Evolutionary conservation across 768 basidiomycete genomes (phyloP), one percentile per base, ranked within the genome.

Genomic region (Terana coerulea): DNA sequence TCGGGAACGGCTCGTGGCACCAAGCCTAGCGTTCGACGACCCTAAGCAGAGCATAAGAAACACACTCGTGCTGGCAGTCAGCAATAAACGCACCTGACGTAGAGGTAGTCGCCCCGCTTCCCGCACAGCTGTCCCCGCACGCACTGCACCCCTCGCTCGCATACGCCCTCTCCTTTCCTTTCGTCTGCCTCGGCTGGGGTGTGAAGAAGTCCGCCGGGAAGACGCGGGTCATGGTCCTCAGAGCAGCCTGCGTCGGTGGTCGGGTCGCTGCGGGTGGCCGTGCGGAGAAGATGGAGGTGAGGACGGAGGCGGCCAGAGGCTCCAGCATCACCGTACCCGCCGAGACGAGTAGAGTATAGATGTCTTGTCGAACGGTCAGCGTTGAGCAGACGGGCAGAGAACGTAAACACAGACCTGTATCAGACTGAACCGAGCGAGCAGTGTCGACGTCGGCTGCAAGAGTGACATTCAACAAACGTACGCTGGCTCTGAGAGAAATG

Each of bases 241-340:
- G 53, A 40, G 67, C 59, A 47, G 64, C 54, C 53, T 58, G 66
- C 36, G 66, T 60, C 47, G 65, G 42, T 54, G 62, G 56, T 47
- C 51, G 59, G 47, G 59, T 60, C 50, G 59, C 55, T 34, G 64
- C 55, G 42, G 59, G 54, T 33, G 61, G 59, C 40, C 63, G 61
- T 43, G 55, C 56, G 40, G 76, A 69, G 55, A 81, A 59, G 44
- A 71, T 46, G 58, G 76, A 69, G 66, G 72, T 74, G 67, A 78
- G 65, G 57, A 83, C 69, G 66, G 75, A 75, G 37, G 77, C 72
- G 52, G 77, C 75, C 58, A 85, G 69, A 61, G 81, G 79, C 73
- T 86, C 81, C 61, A 84, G 73, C 83, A 84, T 85, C 72, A 68
- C 69, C 69, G 66, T 57, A 64, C 61, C 59, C 63, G 57, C 59